Conservation (phyloP, 345 rosid genomes). For the Xanthoceras sorbifolium region DNA sequence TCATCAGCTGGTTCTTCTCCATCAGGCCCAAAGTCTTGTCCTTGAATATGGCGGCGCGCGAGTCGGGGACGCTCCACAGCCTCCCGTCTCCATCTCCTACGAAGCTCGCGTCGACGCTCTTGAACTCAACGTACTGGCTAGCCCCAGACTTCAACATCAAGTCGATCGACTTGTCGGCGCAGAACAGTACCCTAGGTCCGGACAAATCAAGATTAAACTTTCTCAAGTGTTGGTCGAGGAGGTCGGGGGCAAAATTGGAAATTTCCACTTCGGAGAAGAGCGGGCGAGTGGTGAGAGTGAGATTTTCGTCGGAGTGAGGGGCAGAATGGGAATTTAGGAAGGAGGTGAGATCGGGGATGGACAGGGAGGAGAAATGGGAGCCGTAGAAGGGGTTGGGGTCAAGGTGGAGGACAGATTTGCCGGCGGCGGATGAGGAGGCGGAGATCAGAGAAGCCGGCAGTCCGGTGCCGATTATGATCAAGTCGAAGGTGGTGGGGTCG, state of each 20-base stretch:
- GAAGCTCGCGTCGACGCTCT: constrained; percentile 72
- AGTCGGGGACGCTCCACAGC: constrained; percentile 65
- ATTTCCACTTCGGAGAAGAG: constrained; percentile 68
- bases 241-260: constrained; percentile 40
- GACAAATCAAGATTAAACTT: constrained; percentile 63
- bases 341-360: constrained; percentile 56
- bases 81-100: constrained; percentile 52
- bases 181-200: constrained; percentile 73
- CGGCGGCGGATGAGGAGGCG: constrained; percentile 67
- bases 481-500: constrained; percentile 72
- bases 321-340: constrained; percentile 58
- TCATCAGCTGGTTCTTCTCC: constrained; percentile 78
- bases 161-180: constrained; percentile 66
- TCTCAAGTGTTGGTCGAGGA: constrained; percentile 41
- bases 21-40: constrained; percentile 61
- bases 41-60: constrained; percentile 76
- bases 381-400: constrained; percentile 91
- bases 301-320: constrained; percentile 31
- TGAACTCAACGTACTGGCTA: constrained; percentile 65
- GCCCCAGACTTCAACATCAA: constrained; percentile 57
- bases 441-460: constrained; percentile 63
- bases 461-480: constrained; percentile 74
- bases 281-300: constrained; percentile 40
- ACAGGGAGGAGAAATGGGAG: constrained; percentile 70
- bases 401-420: constrained; percentile 80